phyloP scores from a whole-genome alignment of 495 filamentous ascomycete genomes.

The Penicillium turbatum region DNA sequence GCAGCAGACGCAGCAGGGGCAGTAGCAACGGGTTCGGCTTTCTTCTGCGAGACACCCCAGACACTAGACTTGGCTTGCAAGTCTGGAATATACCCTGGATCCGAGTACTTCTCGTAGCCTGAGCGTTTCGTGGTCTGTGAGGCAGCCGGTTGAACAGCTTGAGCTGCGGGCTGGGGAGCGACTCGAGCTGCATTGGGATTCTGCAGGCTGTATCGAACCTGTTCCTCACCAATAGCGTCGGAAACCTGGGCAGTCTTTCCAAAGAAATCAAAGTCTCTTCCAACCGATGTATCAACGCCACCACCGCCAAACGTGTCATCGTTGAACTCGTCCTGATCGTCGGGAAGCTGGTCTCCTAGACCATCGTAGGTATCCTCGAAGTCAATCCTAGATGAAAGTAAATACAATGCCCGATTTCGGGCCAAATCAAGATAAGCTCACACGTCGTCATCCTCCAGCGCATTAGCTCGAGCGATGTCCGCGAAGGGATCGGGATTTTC shows the following conservation, averaged over 20 bases:
- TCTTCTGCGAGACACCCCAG: constrained; percentile 75
- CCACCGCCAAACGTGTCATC: constrained; percentile 90
- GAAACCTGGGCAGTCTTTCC: constrained; percentile 83
- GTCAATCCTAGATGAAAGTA: constrained; percentile 55
- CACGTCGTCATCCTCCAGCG: constrained; percentile 65
- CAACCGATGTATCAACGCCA: constrained; percentile 47
- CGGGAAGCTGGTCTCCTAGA: constrained; percentile 83
- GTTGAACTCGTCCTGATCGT: constrained; percentile 92
- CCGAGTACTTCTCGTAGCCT: constrained; percentile 85
- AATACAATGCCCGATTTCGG: neutral
- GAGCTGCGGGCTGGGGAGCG: constrained; percentile 27
- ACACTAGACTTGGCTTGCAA: constrained; percentile 89
- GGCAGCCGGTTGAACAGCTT: constrained; percentile 18
- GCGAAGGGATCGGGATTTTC: constrained; percentile 87
- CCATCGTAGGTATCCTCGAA: constrained; percentile 99
- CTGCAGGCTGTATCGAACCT: constrained; percentile 71
- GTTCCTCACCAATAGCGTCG: constrained; percentile 82
- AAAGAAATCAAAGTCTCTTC: constrained; percentile 97
- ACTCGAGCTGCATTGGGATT: constrained; percentile 46
- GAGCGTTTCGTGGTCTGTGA: constrained; percentile 51
- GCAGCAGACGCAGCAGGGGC: constrained; percentile 4
- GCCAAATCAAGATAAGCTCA: constrained; percentile 44
- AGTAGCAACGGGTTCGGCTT: constrained; percentile 29
- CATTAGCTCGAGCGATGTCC: constrained; percentile 56
- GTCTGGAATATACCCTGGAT: constrained; percentile 71